phyloP scores from a whole-genome alignment of 306 rosid species.

The Cicer yamashitae region DNA sequence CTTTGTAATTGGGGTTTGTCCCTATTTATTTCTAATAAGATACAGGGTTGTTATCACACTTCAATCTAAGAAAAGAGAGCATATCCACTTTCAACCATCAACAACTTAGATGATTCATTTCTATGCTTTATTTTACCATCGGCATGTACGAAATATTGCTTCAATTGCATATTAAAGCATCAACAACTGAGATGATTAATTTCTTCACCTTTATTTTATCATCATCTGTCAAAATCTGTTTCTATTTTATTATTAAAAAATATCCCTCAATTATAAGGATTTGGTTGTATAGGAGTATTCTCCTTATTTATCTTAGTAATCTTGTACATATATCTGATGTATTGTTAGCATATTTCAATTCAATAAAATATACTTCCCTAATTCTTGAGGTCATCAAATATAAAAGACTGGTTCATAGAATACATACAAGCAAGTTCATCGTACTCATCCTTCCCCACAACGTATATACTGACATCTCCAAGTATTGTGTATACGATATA shows the following conservation, averaged over 20 bases:
- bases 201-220: slow-evolving; percentile 29
- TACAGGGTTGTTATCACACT: not conserved
- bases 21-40: slow-evolving; percentile 4
- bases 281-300: no score
- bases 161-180: slow-evolving; percentile 26
- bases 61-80: slow-evolving; percentile 8
- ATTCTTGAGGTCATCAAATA: not conserved
- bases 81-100: slow-evolving; percentile 38
- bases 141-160: slow-evolving; percentile 14
- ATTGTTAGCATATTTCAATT: no score
- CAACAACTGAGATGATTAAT: slow-evolving; percentile 19
- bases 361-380: no score
- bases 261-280: no score
- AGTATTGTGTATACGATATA: slow-evolving; percentile 90
- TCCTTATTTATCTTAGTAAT: no score
- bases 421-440: slow-evolving; percentile 92
- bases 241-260: no score
- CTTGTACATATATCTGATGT: no score
- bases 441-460: slow-evolving; percentile 90
- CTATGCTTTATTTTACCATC: slow-evolving; percentile 8
- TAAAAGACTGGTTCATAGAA: slow-evolving; percentile 31
- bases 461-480: slow-evolving; percentile 89
- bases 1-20: not conserved
- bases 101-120: slow-evolving; percentile 23
- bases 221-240: not conserved